Evolutionary conservation across 176 grass and related monocot species (phyloP), one percentile per base, ranked within the genome.

Genomic region (Themeda triandra): DNA sequence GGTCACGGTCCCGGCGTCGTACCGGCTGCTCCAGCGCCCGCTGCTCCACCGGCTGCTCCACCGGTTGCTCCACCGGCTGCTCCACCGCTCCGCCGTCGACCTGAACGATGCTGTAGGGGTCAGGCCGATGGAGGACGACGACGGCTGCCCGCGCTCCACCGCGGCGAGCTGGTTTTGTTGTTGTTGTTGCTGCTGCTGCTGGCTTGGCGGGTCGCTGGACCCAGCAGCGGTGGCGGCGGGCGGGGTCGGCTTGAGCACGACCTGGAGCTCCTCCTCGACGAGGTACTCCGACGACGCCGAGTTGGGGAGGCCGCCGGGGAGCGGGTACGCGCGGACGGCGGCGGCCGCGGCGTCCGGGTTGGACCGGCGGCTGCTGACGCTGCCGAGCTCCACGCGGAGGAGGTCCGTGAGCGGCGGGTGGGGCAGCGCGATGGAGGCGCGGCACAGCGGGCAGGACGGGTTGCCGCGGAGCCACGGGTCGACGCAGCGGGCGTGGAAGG

Each of bases 211-310:
- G 54, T 41, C 54, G 82, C 87, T 82, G 19, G 83, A 74, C 65
- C 49, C 78, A 32, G 64, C 78, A 32, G 64, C 51, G 53, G 65
- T 49, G 15, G 73, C 63, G 23, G 74, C 19, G 25, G 11, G 8
- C 39, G 76, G 21, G 21, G 15, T 80, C 60, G 77, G 90, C 36
- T 87, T 81, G 68, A 98, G 87, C 44, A 97, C 91, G 14, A 91
- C 88, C 73, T 99, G 89, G 36, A 99, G 48, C 59, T 96, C 91
- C 90, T 99, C 96, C 77, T 94, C 93, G 18, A 99, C 90, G 75
- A 90, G 76, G 85, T 99, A 94, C 73, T 96, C 91, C 14, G 86
- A 63, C 14, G 83, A 63, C 59, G 14, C 64, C 71, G 86, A 72
- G 73, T 48, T 81, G 25, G 71, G 58, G 51, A 73, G 69, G 51